Evolutionary conservation across 2,329 filamentous ascomycete species (phyloP), one percentile per base, ranked within the genome.

Genomic region (Fusarium tuaranense): DNA sequence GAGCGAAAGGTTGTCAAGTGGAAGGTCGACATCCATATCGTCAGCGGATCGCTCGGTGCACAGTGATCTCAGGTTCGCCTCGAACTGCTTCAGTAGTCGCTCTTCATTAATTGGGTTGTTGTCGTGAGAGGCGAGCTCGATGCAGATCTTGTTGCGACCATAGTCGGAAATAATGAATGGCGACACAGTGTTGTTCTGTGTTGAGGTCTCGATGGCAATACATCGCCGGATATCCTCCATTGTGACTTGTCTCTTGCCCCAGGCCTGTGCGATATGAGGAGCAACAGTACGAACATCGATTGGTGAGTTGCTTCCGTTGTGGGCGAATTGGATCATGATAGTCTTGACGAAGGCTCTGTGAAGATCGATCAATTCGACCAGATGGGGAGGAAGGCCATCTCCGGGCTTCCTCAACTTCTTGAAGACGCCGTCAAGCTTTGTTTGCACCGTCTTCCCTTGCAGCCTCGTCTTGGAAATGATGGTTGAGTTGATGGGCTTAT

Each of bases 221-320:
- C 92, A 89, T 70, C 89, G 87, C 71, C 90, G 90, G 58, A 95
- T 85, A 77, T 95, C 93, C 46, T 91, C 89, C 0, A 89, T 83
- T 0, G 87, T 88, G 18, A 95, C 92, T 67, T 87, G 87, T 36
- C 92, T 88, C 83, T 93, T 94, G 69, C 92, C 92, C 93, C 93
- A 95, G 41, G 92, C 85, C 73, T 90, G 88, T 14, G 92, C 89
- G 46, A 94, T 86, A 67, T 91, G 87, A 12, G 90, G 90, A 38
- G 89, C 87, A 39, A 95, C 86, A 34, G 87, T 84, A 39, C 87
- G 85, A 53, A 95, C 81, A 77, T 94, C 92, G 27, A 91, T 89
- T 0, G 93, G 91, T 0, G 89, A 86, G 57, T 87, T 85, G 34
- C 85, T 84, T 69, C 92, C 91, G 80, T 92, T 90, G 82, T 95